phyloP scores from a whole-genome alignment of 2,329 filamentous ascomycete genomes.

The Fusarium staphyleae region DNA sequence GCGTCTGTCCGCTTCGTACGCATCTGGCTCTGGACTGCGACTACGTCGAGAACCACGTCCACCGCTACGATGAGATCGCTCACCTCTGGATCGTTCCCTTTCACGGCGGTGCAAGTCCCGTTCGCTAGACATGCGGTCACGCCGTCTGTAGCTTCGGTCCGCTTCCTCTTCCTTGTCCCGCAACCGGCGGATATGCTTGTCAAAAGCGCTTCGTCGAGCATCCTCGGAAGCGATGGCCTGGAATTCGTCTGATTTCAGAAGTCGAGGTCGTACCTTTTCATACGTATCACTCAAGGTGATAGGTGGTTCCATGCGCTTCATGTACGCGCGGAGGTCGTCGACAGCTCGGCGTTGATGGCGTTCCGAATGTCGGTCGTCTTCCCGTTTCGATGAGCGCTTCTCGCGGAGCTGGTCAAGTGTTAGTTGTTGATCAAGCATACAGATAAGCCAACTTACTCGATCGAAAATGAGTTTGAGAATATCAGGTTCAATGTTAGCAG shows the following conservation, averaged over 20 bases:
- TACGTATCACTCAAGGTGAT: conserved; percentile 81
- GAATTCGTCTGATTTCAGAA: conserved; percentile 85
- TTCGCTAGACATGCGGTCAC: conserved; percentile 62
- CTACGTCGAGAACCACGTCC: conserved; percentile 69
- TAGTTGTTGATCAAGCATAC: background rate
- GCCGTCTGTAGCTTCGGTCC: conserved; percentile 69
- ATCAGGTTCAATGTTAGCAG: conserved; percentile 84
- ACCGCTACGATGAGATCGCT: conserved; percentile 67
- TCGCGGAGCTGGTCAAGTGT: conserved; percentile 70
- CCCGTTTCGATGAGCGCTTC: conserved; percentile 78
- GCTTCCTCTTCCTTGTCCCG: conserved; percentile 87
- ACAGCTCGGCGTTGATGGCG: conserved; percentile 84
- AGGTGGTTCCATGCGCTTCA: conserved; percentile 91
- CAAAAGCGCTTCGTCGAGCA: conserved; percentile 81
- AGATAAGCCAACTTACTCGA: conserved; percentile 60
- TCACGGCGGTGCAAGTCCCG: conserved; percentile 67
- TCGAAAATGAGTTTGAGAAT: conserved; percentile 83
- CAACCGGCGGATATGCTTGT: conserved; percentile 89
- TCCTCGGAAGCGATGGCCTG: conserved; percentile 84
- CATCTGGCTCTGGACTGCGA: conserved; percentile 89
- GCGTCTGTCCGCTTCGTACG: conserved; percentile 93
- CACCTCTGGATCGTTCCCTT: conserved; percentile 64
- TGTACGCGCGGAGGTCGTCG: conserved; percentile 82
- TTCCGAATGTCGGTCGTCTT: conserved; percentile 86
- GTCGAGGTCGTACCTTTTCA: conserved; percentile 82